Conservation (phyloP, 441 rosid genomes). For the Populus trichocarpa region DNA sequence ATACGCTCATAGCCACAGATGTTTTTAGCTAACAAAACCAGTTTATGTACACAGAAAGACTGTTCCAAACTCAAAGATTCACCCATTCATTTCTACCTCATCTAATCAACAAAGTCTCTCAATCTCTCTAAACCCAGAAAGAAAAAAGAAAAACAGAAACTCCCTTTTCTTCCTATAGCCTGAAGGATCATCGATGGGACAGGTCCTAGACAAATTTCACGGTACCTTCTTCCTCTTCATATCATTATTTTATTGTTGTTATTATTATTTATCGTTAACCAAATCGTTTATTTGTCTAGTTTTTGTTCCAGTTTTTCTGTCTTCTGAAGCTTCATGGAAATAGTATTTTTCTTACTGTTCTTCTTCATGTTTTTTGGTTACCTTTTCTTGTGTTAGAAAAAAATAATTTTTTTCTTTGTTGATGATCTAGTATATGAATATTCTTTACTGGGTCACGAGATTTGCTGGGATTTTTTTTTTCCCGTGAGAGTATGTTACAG, state of each 20-base stretch:
- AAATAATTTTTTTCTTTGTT: no score
- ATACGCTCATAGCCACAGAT: background rate
- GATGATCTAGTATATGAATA: background rate
- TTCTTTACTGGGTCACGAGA: background rate
- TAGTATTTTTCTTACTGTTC: background rate
- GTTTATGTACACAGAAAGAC: background rate
- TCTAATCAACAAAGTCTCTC: background rate
- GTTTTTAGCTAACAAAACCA: background rate
- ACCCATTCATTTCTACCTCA: background rate
- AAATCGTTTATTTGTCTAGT: background rate
- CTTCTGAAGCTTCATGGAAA: background rate
- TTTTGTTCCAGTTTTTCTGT: background rate
- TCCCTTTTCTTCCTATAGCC: background rate
- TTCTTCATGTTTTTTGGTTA: no score
- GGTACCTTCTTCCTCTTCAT: background rate
- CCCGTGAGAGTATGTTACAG: no score
- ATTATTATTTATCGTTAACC: background rate
- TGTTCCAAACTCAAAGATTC: conserved; percentile 2
- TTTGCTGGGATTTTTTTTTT: background rate
- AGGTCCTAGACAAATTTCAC: conserved; percentile 15
- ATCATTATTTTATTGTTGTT: background rate
- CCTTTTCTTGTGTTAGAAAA: background rate
- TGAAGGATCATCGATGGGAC: conserved; percentile 10
- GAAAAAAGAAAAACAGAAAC: background rate
- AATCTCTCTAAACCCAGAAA: background rate